Evolutionary conservation across 2,329 filamentous ascomycete genomes (phyloP), one percentile per base, ranked within the genome.

Genomic region (Didymellaceae sp.): DNA sequence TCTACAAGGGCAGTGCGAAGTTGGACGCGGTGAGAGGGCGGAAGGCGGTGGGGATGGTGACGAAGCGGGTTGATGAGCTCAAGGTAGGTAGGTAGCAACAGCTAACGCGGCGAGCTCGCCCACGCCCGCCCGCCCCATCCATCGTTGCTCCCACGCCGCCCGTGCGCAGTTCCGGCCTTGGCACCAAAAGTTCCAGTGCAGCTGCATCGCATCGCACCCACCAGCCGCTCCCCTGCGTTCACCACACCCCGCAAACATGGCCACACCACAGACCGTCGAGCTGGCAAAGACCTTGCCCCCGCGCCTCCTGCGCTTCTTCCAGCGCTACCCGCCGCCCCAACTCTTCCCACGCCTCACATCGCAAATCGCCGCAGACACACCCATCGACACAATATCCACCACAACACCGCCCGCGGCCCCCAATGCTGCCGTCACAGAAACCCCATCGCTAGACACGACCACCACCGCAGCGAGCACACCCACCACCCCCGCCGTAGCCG

Each of bases 301-400:
- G 45, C 87, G 87, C 31, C 84, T 99, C 35, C 84, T 88, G 69
- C 86, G 86, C 66, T 97, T 99, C 82, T 89, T 99, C 75, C 88
- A 88, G 49, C 88, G 89, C 59, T 97, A 93, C 74, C 94, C 94
- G 32, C 91, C 93, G 20, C 38, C 82, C 67, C 70, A 70, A 63
- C 63, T 83, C 73, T 58, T 78, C 71, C 72, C 60, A 68, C 54
- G 43, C 35, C 45, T 65, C 59, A 56, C 58, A 45, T 45, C 62
- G 22, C 40, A 40, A 10, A 54, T 21, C 39, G 25, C 56, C 38
- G 37, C 56, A 35, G 38, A 45, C 22, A 31, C 63, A 30, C 33
- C 62, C 26, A 45, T 64, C 16, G 37, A 43, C 28, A 52, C 42
- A 25, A 52, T 61, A 43, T 3, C 24, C 28, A 42, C 66, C 25